A percentile compares a stretch with the other conserved stretches of the same genome.
Conservation (phyloP, 1,284 basidiomycete species). For the Ustilago shanxiensis region DNA sequence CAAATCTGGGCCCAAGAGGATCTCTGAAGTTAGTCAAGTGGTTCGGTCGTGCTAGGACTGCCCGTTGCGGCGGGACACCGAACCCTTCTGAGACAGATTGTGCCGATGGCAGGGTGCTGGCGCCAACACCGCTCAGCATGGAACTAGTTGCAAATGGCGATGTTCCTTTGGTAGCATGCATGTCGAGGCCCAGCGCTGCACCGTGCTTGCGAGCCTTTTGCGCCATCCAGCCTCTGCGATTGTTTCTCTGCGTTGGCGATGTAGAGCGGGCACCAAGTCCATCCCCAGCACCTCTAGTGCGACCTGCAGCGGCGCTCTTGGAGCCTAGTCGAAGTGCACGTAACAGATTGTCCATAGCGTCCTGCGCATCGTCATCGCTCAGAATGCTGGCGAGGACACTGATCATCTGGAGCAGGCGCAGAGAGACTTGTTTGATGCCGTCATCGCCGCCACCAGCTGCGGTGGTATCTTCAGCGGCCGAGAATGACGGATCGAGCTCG, state of each 20-base stretch:
- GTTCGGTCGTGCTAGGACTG: constrained; percentile 14
- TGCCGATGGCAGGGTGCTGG: neutral
- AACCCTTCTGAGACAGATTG: constrained; percentile 1
- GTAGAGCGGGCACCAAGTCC: constrained; percentile 21
- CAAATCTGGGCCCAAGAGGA: constrained; percentile 21
- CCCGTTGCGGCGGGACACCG: neutral
- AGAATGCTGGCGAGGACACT: constrained; percentile 64
- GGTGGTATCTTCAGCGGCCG: constrained; percentile 16
- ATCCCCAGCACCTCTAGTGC: constrained; percentile 22
- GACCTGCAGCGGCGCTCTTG: constrained; percentile 49
- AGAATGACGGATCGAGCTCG: constrained; percentile 48
- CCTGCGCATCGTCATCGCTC: constrained; percentile 69
- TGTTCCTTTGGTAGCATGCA: neutral
- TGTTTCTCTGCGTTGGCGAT: constrained; percentile 38
- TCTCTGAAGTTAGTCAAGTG: constrained; percentile 24
- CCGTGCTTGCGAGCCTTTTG: constrained; percentile 59
- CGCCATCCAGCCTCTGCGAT: constrained; percentile 59
- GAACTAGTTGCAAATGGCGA: neutral
- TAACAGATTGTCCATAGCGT: constrained; percentile 65
- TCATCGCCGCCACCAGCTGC: constrained; percentile 30
- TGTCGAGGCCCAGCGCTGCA: constrained; percentile 10
- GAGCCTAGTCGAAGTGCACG: constrained; percentile 54
- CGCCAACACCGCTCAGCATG: neutral
- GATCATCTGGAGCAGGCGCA: constrained; percentile 65
- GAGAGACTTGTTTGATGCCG: constrained; percentile 44